Percentiles rank a stretch among this genome's conserved stretches.
phyloP scores from a whole-genome alignment of 1,284 basidiomycete species.

The Ganoderma lucidum region DNA sequence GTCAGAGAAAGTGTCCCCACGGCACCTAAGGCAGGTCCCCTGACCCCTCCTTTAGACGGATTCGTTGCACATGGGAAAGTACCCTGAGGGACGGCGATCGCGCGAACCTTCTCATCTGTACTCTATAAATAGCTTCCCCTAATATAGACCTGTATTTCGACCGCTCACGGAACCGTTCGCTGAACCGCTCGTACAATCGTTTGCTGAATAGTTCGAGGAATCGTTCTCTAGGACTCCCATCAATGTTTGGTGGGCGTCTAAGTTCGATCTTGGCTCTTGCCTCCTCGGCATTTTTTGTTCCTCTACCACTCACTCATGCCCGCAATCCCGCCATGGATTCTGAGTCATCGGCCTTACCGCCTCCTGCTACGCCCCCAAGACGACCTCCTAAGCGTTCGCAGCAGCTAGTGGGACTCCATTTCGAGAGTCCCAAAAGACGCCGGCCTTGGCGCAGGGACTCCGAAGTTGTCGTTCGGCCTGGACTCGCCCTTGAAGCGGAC shows the following conservation, averaged over 20 bases:
- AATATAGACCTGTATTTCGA: neutral
- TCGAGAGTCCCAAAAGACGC: neutral
- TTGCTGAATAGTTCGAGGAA: neutral
- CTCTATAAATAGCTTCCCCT: neutral
- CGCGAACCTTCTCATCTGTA: neutral
- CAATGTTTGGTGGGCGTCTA: no score
- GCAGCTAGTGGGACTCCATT: neutral
- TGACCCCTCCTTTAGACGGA: neutral
- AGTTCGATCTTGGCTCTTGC: no score
- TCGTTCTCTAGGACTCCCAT: no score
- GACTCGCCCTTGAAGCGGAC: neutral
- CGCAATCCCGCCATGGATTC: neutral
- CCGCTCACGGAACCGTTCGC: neutral
- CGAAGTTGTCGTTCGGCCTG: neutral
- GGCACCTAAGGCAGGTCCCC: no score
- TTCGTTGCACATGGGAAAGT: slow-evolving; percentile 3
- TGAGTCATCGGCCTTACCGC: neutral
- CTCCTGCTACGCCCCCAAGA: neutral
- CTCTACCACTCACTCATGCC: no score
- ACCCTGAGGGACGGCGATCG: neutral
- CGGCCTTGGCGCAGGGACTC: neutral
- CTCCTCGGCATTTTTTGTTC: no score
- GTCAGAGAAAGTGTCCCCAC: no score
- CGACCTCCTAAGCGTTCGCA: neutral
- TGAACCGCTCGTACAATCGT: neutral